Evolutionary conservation across 2,329 filamentous ascomycete genomes (phyloP).

Genomic region (Septoria petroselini): DNA sequence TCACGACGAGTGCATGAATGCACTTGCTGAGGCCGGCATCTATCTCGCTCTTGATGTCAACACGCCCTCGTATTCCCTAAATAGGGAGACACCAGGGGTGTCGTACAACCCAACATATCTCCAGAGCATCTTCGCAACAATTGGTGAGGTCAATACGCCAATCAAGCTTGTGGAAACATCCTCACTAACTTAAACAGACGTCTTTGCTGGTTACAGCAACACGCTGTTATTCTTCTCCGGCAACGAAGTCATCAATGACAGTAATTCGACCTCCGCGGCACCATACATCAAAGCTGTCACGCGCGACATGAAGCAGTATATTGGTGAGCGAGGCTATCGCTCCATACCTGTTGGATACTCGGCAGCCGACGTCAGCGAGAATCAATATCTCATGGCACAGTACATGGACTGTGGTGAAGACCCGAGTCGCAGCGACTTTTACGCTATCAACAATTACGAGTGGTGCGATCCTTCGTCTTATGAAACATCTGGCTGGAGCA

Average conservation of each 20-base stretch:
- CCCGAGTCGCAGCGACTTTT: conserved; percentile 79
- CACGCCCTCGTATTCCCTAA: conserved; percentile 80
- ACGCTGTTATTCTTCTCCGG: conserved; percentile 80
- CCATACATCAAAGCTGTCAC: conserved; percentile 67
- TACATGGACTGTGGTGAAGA: conserved; percentile 85
- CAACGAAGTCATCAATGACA: conserved; percentile 72
- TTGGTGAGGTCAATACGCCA: too few relatives aligned
- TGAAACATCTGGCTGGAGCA: conserved; percentile 69
- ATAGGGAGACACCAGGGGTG: conserved; percentile 63
- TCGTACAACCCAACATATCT: conserved; percentile 88
- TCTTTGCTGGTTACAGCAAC: conserved; percentile 79
- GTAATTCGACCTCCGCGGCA: conserved; percentile 58
- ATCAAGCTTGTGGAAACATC: conserved; percentile 42
- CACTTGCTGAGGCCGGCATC: conserved; percentile 76
- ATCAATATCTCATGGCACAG: conserved; percentile 77
- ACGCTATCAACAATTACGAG: conserved; percentile 84
- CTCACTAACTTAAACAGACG: conserved; percentile 76
- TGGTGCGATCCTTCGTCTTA: conserved; percentile 73
- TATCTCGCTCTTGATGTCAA: conserved; percentile 89
- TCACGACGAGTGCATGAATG: conserved; percentile 81
- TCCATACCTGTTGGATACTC: conserved; percentile 74
- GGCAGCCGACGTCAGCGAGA: conserved; percentile 76
- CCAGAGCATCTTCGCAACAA: conserved; percentile 45
- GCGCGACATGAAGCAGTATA: conserved; percentile 76
- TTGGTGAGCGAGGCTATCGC: conserved; percentile 65